Evolutionary conservation across 179 eudicot genomes (phyloP).

Genomic region (Actinidia arguta): DNA sequence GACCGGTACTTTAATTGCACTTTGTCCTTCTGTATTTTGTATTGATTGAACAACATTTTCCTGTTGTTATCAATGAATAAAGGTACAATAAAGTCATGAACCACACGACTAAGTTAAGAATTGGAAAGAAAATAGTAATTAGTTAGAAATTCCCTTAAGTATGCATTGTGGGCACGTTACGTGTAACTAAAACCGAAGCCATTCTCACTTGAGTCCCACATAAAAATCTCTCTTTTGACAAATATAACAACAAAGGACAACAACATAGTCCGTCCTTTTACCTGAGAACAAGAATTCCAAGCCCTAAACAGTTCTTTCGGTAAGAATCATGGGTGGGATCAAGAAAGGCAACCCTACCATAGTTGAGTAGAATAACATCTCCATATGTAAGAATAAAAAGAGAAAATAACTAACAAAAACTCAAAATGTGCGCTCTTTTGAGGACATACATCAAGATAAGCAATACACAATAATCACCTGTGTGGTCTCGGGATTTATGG

Average conservation of each 20-base stretch:
- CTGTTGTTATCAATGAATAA: no score
- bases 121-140: no score
- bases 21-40: no score
- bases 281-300: conserved; percentile 84
- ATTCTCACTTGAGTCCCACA: background rate
- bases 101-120: no score
- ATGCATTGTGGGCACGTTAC: background rate
- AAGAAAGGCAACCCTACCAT: conserved; percentile 93
- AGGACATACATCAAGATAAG: no score
- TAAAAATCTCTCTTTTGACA: background rate
- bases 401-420: no score
- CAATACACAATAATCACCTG: no score
- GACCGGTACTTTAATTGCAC: no score
- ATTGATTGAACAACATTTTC: background rate
- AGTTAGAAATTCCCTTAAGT: background rate
- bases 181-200: background rate
- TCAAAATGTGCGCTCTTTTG: no score
- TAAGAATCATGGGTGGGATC: conserved; percentile 88
- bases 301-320: conserved; percentile 81
- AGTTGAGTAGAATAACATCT: conserved; percentile 97
- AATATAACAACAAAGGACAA: background rate
- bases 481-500: conserved; percentile 89
- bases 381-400: conserved; percentile 60
- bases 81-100: background rate
- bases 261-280: conserved; percentile 6